Evolutionary conservation across 495 filamentous ascomycete species (phyloP), one percentile per base, ranked within the genome.

Genomic region (Hypoxylon cercidicola): DNA sequence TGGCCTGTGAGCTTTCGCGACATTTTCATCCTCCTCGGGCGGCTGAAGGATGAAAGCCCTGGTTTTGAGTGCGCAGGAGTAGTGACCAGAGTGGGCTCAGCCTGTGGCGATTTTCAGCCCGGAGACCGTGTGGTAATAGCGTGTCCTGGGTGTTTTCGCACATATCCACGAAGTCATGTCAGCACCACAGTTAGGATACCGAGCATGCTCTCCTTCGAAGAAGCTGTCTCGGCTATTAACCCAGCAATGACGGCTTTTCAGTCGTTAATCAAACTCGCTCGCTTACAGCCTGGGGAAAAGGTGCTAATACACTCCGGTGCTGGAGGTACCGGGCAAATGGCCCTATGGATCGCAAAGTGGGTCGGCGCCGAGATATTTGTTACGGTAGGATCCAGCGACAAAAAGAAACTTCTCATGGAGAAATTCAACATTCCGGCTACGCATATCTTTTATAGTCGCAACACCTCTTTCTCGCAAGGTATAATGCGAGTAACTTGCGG

Each of bases 281-380:
- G 60, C 15, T 32, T 76, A 11, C 15, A 48, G 15, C 58, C 64
- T 15, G 78, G 60, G 9, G 80, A 86, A 48, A 77, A 64, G n/a
- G 73, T 84, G 0, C 70, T 86, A 20, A 82, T 86, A 30, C 80
- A 85, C 51, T 67, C 70, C 0, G 83, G 75, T 10, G 61, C 79
- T 3, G 78, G 80, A 20, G 74, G 69, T 47, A 62, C 82, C 0
- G 83, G 82, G 15, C 81, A 81, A 53, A 76, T 78, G 11, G 77
- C 82, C 0, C 77, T 87, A 15, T 64, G 73, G 28, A 47, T 87
- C 0, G 78, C 79, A 1, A 70, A 81, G 37, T 50, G 79, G 32
- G 32, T 78, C 10, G 80, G 81, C 1, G 82, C 82, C 1, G 75
- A 82, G 34, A 71, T 87, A 10, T 87, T 79, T 55, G 78, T 71